Base-by-base conservation (phyloP, 2,329 filamentous ascomycete species). In the Hypoxylon sp. region DNA sequence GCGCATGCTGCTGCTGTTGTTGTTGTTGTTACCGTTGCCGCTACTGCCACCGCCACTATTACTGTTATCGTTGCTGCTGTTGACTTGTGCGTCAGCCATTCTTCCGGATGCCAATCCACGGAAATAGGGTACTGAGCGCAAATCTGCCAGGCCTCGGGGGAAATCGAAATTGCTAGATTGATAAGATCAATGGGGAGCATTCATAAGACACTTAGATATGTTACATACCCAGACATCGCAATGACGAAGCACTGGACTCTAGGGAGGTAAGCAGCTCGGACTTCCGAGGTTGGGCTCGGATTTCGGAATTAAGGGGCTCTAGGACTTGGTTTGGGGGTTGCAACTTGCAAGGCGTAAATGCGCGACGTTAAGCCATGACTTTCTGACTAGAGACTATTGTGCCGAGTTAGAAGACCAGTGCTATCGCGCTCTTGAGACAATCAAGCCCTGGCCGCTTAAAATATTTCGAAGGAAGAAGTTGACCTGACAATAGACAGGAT, bases 101-200 rank as follows among this genome's bases (percentile, higher is more conserved):
- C 41, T 68, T 26, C 56, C 56, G 15, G 57, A 41, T 28, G 50
- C 46, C 50, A 63, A 52, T 28, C 56, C 53, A 59, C 51, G 65
- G 54, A 58, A 47, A 44, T 59, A 56, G 5, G 56, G 59, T 37
- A 60, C 55, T 19, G 56, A 50, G 26, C 62, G 59, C 54, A 54
- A 59, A 43, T 44, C 56, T 56, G 59, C 64, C 28, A 62, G 43
- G 41, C 57, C 43, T 28, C 56, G 48, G 10, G 43, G 26, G 11
- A 61, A 34, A 46, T 56, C 46, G 19, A 54, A 60, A n/a, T 57
- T 67, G 57, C 67, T 61, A 67, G 63, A 72, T 70, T 67, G 68
- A 72, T 71, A 68, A 70, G 67, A 71, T 71, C 30, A 64, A 66
- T 50, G 22, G 44, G 62, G 28, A 39, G 37, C 37, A 24, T 15